Evolutionary conservation across 352 stramenopile genomes (phyloP).

Genomic region (Albugo candida): DNA sequence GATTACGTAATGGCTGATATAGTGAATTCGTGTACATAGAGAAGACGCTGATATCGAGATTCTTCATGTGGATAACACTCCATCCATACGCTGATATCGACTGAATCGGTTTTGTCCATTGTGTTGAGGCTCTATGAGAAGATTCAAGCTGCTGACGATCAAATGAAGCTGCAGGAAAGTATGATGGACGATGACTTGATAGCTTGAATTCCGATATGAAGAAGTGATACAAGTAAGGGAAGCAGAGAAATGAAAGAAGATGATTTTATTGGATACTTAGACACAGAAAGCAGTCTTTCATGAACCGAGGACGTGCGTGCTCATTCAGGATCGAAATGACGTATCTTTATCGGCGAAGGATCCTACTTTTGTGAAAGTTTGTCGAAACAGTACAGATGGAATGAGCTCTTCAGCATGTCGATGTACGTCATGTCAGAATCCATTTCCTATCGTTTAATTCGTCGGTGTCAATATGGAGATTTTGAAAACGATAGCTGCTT

Average conservation of each 20-base stretch:
- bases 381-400: slow-evolving; percentile 19
- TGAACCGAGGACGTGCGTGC: too few species aligned
- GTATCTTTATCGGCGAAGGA: background rate
- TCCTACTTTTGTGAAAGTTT: background rate
- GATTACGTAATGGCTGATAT: too few species aligned
- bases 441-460: slow-evolving; percentile 62
- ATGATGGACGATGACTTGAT: too few species aligned
- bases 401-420: slow-evolving; percentile 57
- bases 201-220: slow-evolving; percentile 8
- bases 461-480: slow-evolving; percentile 59
- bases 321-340: background rate
- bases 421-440: slow-evolving; percentile 77
- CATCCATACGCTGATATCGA: slow-evolving; percentile 58
- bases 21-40: slow-evolving; percentile 27
- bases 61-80: slow-evolving; percentile 51
- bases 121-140: slow-evolving; percentile 37
- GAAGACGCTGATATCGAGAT: slow-evolving; percentile 57
- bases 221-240: slow-evolving; percentile 14
- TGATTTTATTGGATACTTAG: background rate
- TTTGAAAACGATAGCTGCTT: slow-evolving; percentile 44
- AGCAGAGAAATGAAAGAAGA: slow-evolving; percentile 9
- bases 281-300: background rate
- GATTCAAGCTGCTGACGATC: slow-evolving; percentile 55
- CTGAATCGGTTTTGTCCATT: slow-evolving; percentile 50
- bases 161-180: slow-evolving; percentile 14